These are phyloP conservation scores for Citrus mangshanensis DNA, from an alignment of 345 rosid species.

Conservation along the genomic window DNA sequence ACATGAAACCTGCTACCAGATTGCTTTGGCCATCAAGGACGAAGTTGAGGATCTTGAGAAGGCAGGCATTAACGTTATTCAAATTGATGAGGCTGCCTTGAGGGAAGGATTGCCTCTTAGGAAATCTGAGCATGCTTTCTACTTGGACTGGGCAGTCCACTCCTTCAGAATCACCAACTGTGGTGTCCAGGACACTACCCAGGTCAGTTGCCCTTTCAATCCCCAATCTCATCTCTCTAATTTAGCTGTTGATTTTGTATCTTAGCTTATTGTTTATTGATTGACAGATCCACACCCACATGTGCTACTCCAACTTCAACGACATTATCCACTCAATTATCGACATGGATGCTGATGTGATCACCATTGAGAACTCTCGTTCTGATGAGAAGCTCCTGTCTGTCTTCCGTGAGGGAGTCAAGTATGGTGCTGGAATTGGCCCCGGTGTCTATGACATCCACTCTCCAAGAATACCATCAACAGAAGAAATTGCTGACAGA, in stretches of 20 bases:
- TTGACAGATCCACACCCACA: slow-evolving; percentile 90
- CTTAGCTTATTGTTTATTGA: background rate
- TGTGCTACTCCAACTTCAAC: slow-evolving; percentile 99
- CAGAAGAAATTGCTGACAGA: slow-evolving; percentile 90
- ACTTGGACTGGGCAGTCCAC: slow-evolving; percentile 99
- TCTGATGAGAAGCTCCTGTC: slow-evolving; percentile 97
- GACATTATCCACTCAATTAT: slow-evolving; percentile 96
- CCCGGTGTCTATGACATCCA: slow-evolving; percentile 97
- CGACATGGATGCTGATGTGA: slow-evolving; percentile 97
- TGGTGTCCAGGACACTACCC: slow-evolving; percentile 86
- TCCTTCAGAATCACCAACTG: slow-evolving; percentile 95
- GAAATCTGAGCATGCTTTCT: slow-evolving; percentile 96
- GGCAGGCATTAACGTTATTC: slow-evolving; percentile 83
- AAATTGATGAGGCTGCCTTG: slow-evolving; percentile 98
- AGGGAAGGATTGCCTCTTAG: slow-evolving; percentile 97
- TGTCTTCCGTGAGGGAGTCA: slow-evolving; percentile 96
- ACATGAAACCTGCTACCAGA: slow-evolving; percentile 91
- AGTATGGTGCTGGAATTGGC: slow-evolving; percentile 95
- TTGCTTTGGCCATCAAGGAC: slow-evolving; percentile 95
- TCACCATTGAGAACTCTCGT: slow-evolving; percentile 97
- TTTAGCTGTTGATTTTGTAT: background rate
- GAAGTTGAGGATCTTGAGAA: slow-evolving; percentile 98
- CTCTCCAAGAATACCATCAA: slow-evolving; percentile 94
- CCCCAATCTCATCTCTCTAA: background rate
- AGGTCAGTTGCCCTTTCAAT: slow-evolving; percentile 43